Evolutionary conservation across 2,329 filamentous ascomycete species (phyloP).

Genomic region (Sporothrix inflata): DNA sequence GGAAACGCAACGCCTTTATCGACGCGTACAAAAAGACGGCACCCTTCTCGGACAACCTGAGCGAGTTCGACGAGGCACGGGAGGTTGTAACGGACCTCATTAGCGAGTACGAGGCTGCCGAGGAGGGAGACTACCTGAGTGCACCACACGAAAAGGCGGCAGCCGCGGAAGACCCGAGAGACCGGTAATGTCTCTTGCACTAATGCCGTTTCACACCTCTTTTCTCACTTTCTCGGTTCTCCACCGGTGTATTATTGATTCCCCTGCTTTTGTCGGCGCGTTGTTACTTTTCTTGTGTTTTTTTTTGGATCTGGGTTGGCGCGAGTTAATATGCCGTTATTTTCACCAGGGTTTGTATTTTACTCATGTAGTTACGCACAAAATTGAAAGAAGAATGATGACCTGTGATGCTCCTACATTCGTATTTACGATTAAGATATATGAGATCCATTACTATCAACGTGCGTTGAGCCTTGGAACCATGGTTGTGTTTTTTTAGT

Average conservation of each 20-base stretch:
- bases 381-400: not conserved
- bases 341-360: not conserved
- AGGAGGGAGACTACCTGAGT: constrained; percentile 85
- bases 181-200: constrained; percentile 5
- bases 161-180: constrained; percentile 49
- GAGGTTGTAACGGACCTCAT: constrained; percentile 91
- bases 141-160: constrained; percentile 59
- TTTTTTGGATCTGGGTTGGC: constrained; percentile 19
- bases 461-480: not conserved
- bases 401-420: not conserved
- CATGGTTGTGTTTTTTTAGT: not conserved
- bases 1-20: constrained; percentile 95
- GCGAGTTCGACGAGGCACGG: constrained; percentile 93
- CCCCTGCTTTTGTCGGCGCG: constrained; percentile 16
- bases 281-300: not conserved
- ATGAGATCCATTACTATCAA: not conserved
- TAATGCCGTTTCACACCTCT: not conserved
- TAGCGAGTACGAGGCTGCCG: constrained; percentile 92
- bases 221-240: not conserved
- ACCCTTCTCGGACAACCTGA: constrained; percentile 86
- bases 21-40: constrained; percentile 96
- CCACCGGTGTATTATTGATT: constrained; percentile 23
- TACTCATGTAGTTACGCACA: not conserved
- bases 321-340: not conserved
- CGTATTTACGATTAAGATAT: not conserved